phyloP scores from a whole-genome alignment of 257 asterid genomes.

The Forsythia viridissima region DNA sequence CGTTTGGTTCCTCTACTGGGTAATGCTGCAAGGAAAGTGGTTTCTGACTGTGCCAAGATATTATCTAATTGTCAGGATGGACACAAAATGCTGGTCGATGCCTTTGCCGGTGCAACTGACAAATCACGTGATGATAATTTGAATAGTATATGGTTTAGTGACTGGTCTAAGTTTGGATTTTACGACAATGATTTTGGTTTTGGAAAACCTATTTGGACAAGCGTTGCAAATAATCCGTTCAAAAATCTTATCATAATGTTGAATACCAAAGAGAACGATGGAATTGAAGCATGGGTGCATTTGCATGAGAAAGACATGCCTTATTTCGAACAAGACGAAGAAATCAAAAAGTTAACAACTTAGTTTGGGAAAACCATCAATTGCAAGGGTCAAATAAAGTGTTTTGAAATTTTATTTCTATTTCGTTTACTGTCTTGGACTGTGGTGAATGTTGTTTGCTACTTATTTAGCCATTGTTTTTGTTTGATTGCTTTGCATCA shows the following conservation, averaged over 20 bases:
- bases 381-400: too few species aligned
- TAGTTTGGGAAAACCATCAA: not conserved
- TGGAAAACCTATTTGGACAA: conserved; percentile 37
- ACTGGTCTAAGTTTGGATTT: conserved; percentile 37
- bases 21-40: conserved; percentile 1
- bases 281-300: conserved; percentile 41
- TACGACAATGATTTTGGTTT: conserved; percentile 38
- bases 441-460: not conserved
- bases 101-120: conserved; percentile 2
- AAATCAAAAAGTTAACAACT: not conserved
- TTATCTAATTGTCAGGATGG: conserved; percentile 16
- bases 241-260: conserved; percentile 25
- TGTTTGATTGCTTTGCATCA: not conserved
- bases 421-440: not conserved
- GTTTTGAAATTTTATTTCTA: not conserved
- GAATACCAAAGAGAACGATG: conserved; percentile 36
- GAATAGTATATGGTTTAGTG: conserved; percentile 18
- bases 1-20: conserved; percentile 4
- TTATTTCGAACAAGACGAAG: conserved; percentile 13
- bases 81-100: conserved; percentile 18
- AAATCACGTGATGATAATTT: not conserved
- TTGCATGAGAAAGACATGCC: conserved; percentile 32
- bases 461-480: too few species aligned
- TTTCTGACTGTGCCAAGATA: conserved; percentile 14
- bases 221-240: conserved; percentile 22